A percentile compares a stretch with the other conserved stretches of the same genome.
Evolutionary conservation across 1,284 basidiomycete species (phyloP).

Genomic region (Austroboletus novae-zelandiae): DNA sequence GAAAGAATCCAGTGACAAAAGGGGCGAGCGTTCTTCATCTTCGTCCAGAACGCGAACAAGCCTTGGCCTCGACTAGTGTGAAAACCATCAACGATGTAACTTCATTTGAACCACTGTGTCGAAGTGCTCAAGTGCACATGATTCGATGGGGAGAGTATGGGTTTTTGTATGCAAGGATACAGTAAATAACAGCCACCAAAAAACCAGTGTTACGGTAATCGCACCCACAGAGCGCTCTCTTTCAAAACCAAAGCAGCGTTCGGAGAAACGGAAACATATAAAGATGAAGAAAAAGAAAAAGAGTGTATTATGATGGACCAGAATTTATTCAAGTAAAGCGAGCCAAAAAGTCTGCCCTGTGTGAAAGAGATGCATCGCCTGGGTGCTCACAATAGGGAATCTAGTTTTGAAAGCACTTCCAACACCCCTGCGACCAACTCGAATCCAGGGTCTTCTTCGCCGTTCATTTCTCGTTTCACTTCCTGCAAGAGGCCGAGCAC

Average conservation of each 20-base stretch:
- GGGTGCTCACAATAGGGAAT: constrained; percentile 62
- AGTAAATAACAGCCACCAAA: no score
- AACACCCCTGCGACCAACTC: constrained; percentile 89
- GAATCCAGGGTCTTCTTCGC: constrained; percentile 77
- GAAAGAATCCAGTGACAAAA: no score
- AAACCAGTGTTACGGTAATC: no score
- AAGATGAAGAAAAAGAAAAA: neutral
- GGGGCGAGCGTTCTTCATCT: no score
- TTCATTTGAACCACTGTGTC: no score
- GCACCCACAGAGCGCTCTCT: neutral
- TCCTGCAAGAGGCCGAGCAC: constrained; percentile 79
- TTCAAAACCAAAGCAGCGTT: neutral
- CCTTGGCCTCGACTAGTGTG: no score
- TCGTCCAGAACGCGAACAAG: no score
- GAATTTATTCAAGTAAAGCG: constrained; percentile 12
- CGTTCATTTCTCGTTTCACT: constrained; percentile 70
- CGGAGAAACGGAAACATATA: neutral
- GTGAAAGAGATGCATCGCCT: neutral
- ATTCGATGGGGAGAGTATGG: no score
- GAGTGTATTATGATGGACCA: neutral
- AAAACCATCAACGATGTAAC: no score
- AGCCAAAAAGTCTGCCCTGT: constrained; percentile 1
- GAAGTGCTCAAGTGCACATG: no score
- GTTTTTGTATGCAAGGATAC: no score
- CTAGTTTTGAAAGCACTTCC: constrained; percentile 86